Conservation (phyloP, 2,329 filamentous ascomycete species). For the Arthroderma uncinatum region DNA sequence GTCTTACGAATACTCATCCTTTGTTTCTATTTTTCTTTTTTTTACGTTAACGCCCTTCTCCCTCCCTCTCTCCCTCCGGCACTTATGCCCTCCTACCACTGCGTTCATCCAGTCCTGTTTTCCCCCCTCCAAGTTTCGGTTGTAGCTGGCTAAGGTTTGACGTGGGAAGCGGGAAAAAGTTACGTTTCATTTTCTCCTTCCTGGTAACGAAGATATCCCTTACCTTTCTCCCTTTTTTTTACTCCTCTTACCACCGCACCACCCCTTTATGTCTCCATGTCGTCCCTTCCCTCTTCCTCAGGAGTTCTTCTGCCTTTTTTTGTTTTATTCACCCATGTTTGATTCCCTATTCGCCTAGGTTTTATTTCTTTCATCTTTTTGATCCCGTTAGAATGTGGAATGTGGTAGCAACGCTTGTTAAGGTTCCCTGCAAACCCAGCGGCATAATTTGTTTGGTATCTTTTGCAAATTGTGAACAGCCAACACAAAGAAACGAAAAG, state of each 20-base stretch:
- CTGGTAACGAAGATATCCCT: constrained; percentile 3
- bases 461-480: constrained; percentile 10
- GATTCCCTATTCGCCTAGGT: background rate
- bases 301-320: constrained; percentile 7
- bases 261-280: constrained; percentile 4
- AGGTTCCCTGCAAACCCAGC: constrained; percentile 3
- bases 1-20: constrained; percentile 14
- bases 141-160: constrained; percentile 3
- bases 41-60: background rate
- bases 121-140: background rate
- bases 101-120: background rate
- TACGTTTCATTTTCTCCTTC: background rate
- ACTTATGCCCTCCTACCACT: background rate
- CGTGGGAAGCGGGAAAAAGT: background rate
- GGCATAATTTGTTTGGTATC: constrained; percentile 11
- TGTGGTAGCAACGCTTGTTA: constrained; percentile 5
- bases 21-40: constrained; percentile 7
- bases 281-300: constrained; percentile 6
- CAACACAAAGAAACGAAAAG: background rate
- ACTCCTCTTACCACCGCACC: background rate
- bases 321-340: background rate
- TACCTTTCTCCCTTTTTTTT: background rate
- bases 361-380: constrained; percentile 8
- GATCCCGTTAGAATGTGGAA: constrained; percentile 1
- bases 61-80: background rate